A percentile compares a stretch with the other conserved stretches of the same genome.
Conservation (phyloP, 805 yeast genomes). For the Saccharomycopsis capsularis region DNA sequence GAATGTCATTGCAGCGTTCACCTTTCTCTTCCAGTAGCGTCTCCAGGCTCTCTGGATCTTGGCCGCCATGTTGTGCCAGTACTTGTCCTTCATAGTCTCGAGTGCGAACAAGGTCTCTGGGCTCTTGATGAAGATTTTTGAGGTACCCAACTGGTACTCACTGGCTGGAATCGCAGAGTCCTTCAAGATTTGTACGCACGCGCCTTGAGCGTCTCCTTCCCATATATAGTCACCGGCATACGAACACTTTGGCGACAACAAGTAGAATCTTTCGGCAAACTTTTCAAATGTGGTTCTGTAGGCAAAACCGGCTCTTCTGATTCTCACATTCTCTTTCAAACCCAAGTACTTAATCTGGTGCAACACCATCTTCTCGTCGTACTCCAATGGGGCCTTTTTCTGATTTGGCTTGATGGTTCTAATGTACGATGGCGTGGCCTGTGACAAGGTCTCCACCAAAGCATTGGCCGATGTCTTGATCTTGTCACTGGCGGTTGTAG, state of each 20-base stretch:
- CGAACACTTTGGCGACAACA: conserved; percentile 81
- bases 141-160: conserved; percentile 87
- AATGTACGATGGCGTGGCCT: conserved; percentile 91
- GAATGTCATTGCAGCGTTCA: conserved; percentile 75
- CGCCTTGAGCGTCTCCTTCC: conserved; percentile 52
- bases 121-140: conserved; percentile 90
- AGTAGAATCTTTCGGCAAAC: conserved; percentile 88
- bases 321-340: conserved; percentile 91
- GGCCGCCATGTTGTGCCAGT: conserved; percentile 98
- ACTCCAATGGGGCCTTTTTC: conserved; percentile 83
- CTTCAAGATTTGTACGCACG: conserved; percentile 43
- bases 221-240: conserved; percentile 80
- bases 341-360: conserved; percentile 96
- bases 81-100: conserved; percentile 93
- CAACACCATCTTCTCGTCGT: conserved; percentile 79
- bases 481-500: conserved; percentile 95
- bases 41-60: conserved; percentile 97
- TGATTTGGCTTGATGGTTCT: conserved; percentile 98
- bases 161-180: conserved; percentile 64
- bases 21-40: conserved; percentile 68
- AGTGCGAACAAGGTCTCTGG: conserved; percentile 95
- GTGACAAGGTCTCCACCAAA: conserved; percentile 80
- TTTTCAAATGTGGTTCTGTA: conserved; percentile 95
- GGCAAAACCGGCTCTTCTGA: conserved; percentile 98
- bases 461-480: conserved; percentile 88